Evolutionary conservation across 2,329 filamentous ascomycete genomes (phyloP).

Genomic region (Alternaria arbusti): DNA sequence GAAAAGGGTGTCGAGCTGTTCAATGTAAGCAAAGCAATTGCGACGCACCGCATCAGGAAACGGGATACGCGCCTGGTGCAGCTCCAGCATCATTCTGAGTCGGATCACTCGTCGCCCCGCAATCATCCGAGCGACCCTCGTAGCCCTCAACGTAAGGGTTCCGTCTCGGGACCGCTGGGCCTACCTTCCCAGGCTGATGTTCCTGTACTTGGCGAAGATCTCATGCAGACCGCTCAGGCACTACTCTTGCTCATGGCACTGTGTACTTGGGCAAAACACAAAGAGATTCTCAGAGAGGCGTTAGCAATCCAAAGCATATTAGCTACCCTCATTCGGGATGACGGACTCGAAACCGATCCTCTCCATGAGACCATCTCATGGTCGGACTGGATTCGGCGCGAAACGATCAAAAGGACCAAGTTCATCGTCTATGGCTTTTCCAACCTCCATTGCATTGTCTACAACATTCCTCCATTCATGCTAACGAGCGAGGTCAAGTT

Average conservation of each 20-base stretch:
- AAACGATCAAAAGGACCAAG: slow-evolving; percentile 62
- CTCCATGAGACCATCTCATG: slow-evolving; percentile 62
- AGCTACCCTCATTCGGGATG: slow-evolving; percentile 62
- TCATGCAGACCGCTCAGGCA: slow-evolving; percentile 71
- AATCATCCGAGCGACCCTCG: slow-evolving; percentile 19
- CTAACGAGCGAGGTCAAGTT: slow-evolving; percentile 62
- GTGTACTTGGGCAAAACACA: slow-evolving; percentile 66
- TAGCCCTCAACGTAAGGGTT: slow-evolving; percentile 25
- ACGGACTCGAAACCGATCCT: slow-evolving; percentile 60
- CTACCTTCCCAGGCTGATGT: slow-evolving; percentile 32
- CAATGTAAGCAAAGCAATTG: slow-evolving; percentile 62
- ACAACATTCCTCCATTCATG: slow-evolving; percentile 65
- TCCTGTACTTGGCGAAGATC: slow-evolving; percentile 27
- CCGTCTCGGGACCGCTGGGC: slow-evolving; percentile 35
- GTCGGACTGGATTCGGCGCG: slow-evolving; percentile 61
- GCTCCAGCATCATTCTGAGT: slow-evolving; percentile 29
- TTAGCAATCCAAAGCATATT: slow-evolving; percentile 64
- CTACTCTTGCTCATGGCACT: slow-evolving; percentile 67
- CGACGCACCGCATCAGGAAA: slow-evolving; percentile 59
- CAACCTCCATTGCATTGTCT: slow-evolving; percentile 67
- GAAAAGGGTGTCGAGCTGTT: slow-evolving; percentile 62
- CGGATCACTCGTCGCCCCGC: slow-evolving; percentile 23
- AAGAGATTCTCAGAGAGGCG: slow-evolving; percentile 63
- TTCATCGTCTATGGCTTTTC: slow-evolving; percentile 64
- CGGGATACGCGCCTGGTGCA: slow-evolving; percentile 55